Evolutionary conservation across 768 basidiomycete species (phyloP), one percentile per base, ranked within the genome.

Genomic region (Boletus huronensis): DNA sequence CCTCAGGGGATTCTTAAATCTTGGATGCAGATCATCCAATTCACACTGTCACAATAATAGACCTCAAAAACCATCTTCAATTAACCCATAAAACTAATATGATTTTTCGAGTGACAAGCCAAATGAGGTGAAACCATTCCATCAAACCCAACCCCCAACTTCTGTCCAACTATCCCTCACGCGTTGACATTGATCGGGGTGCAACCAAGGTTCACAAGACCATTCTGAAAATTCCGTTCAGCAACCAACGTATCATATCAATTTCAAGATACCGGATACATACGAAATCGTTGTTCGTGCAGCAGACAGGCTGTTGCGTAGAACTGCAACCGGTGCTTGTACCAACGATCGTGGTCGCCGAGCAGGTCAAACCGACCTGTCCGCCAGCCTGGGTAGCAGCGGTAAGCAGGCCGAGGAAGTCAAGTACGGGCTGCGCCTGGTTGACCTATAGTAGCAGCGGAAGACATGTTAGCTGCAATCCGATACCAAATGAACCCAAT

Each of bases 231-330:
- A 16, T 16, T 2, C 3, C 5, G 1, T 17, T 46, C 14, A 44
- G 11, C 28, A 3, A 28, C 5, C 5, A 17, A 44, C 10, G 7
- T 4, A 5, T 8, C 7, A 4, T 5, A 17, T 9, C 3, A 9
- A 21, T 0, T 3, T 5, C 11, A 29, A 43, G 4, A 21, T 2
- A 35, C 5, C 9, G 11, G 2, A 35, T 17, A 55, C 55, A 5
- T 42, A 64, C 59, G 9, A 10, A 35, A 16, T 9, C 1, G 44
- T 50, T 43, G 32, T 28, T 0, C 0, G 26, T 10, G 43, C 63
- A 64, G 36, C 63, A 64, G 2, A 48, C 47, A 6, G 62, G 29
- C 26, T 53, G 47, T 14, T 58, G 47, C 23, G 7, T 1, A 34
- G 45, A 13, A 1, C 1, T 1, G 23, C 47, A 48, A n/a, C 21